A percentile compares a stretch with the other conserved stretches of the same genome.
These are phyloP conservation scores for Hericium coralloides DNA, from an alignment of 768 basidiomycete genomes.

Conservation along the genomic window DNA sequence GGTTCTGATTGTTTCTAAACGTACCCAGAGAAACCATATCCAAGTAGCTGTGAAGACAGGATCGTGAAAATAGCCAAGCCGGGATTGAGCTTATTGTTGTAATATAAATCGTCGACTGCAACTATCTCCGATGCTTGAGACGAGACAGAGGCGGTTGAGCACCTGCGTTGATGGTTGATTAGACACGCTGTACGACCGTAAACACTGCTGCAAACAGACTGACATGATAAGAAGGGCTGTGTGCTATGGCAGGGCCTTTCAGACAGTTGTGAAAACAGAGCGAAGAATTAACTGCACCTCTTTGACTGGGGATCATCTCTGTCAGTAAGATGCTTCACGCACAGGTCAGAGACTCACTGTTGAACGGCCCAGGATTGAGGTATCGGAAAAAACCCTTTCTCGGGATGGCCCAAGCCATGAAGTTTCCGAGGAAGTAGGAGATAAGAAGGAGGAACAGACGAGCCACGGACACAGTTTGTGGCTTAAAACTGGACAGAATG, in stretches of 20 bases:
- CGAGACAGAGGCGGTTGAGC: slow-evolving; percentile 22
- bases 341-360: slow-evolving; percentile 20
- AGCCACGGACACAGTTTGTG: slow-evolving; percentile 40
- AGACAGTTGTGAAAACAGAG: not conserved
- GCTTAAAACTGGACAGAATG: slow-evolving; percentile 28
- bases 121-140: slow-evolving; percentile 26
- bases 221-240: slow-evolving; percentile 19
- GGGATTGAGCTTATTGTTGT: slow-evolving; percentile 31
- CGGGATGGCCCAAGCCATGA: slow-evolving; percentile 28
- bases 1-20: not conserved
- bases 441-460: slow-evolving; percentile 43
- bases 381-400: slow-evolving; percentile 21
- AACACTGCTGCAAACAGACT: not conserved
- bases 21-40: slow-evolving; percentile 31
- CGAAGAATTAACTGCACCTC: slow-evolving; percentile 10
- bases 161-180: slow-evolving; percentile 4
- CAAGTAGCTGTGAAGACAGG: slow-evolving; percentile 31
- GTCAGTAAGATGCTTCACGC: not conserved
- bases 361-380: slow-evolving; percentile 31
- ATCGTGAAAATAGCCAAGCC: slow-evolving; percentile 36
- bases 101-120: slow-evolving; percentile 23
- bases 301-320: slow-evolving; percentile 18
- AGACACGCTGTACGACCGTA: not conserved
- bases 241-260: slow-evolving; percentile 1
- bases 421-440: slow-evolving; percentile 40